Percentiles rank a stretch among this genome's conserved stretches.
phyloP scores from a whole-genome alignment of 352 stramenopile genomes.

The Pythium myriotylum region DNA sequence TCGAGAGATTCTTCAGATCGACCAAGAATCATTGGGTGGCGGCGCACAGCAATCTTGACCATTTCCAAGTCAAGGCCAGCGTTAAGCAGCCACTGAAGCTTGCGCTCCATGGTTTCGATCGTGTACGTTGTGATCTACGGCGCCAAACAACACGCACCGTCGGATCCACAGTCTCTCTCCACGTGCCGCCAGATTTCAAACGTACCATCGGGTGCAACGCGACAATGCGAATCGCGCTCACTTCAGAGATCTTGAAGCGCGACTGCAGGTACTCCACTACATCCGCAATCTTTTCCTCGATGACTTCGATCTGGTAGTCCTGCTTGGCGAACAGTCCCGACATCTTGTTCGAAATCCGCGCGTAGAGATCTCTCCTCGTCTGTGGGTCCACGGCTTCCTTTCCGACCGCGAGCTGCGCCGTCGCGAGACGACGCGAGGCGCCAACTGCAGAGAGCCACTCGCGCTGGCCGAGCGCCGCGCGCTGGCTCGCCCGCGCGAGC shows the following conservation, averaged over 20 bases:
- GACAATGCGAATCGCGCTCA: conserved; percentile 1
- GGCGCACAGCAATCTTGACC: conserved; percentile 3
- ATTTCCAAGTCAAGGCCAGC: conserved; percentile 5
- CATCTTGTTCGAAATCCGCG: conserved; percentile 10
- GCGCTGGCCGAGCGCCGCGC: background rate
- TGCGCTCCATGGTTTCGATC: conserved; percentile 6
- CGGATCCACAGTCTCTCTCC: background rate
- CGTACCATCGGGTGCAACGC: conserved; percentile 19
- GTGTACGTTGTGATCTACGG: conserved; percentile 14
- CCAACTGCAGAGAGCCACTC: background rate
- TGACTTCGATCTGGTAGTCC: background rate
- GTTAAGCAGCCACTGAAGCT: conserved; percentile 11
- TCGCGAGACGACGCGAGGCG: background rate
- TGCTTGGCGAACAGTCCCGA: background rate
- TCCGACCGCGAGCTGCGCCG: background rate
- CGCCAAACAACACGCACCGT: background rate
- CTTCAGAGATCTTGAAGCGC: conserved; percentile 4
- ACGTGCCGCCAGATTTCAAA: background rate
- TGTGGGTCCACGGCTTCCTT: background rate
- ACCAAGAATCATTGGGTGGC: conserved; percentile 16
- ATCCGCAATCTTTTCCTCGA: conserved; percentile 3
- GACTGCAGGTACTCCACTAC: background rate
- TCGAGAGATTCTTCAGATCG: conserved; percentile 16
- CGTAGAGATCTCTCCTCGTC: background rate
- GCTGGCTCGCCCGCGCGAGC: conserved; percentile 6